phyloP scores from a whole-genome alignment of 2,329 filamentous ascomycete species.

The Ascochyta lentis region DNA sequence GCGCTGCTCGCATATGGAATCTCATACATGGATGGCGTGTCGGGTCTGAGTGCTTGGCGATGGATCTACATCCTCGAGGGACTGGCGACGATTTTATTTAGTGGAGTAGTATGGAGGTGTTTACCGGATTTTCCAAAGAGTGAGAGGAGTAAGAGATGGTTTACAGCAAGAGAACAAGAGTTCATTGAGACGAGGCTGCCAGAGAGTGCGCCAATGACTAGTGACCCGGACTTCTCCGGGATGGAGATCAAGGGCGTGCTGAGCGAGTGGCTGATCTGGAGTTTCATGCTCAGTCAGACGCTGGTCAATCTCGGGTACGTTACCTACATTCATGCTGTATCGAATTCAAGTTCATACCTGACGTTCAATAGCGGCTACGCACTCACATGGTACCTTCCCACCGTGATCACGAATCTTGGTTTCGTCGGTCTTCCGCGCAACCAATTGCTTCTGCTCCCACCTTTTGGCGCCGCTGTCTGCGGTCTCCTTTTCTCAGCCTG shows the following conservation, averaged over 20 bases:
- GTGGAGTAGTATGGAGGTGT: conserved; percentile 47
- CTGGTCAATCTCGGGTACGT: conserved; percentile 49
- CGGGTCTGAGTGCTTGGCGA: conserved; percentile 27
- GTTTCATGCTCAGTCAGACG: conserved; percentile 49
- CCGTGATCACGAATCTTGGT: conserved; percentile 52
- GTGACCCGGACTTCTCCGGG: conserved; percentile 46
- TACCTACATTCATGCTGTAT: background rate
- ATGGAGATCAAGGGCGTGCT: conserved; percentile 48
- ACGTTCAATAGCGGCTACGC: conserved; percentile 44
- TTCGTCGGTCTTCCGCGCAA: conserved; percentile 54
- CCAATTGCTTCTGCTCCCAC: conserved; percentile 56
- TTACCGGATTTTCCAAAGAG: conserved; percentile 57
- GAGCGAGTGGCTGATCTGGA: conserved; percentile 44
- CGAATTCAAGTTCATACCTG: background rate
- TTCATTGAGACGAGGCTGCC: conserved; percentile 50
- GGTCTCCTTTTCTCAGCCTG: conserved; percentile 51
- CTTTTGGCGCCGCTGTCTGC: conserved; percentile 48
- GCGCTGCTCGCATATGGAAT: conserved; percentile 34
- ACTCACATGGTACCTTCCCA: conserved; percentile 53
- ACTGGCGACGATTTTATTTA: conserved; percentile 51
- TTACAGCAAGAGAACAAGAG: conserved; percentile 50
- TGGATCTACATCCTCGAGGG: conserved; percentile 57
- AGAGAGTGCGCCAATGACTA: conserved; percentile 49
- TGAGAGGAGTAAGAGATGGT: conserved; percentile 46
- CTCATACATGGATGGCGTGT: conserved; percentile 29